Evolutionary conservation across 345 rosid species (phyloP), one percentile per base, ranked within the genome.

Genomic region (Raphanus raphanistrum): DNA sequence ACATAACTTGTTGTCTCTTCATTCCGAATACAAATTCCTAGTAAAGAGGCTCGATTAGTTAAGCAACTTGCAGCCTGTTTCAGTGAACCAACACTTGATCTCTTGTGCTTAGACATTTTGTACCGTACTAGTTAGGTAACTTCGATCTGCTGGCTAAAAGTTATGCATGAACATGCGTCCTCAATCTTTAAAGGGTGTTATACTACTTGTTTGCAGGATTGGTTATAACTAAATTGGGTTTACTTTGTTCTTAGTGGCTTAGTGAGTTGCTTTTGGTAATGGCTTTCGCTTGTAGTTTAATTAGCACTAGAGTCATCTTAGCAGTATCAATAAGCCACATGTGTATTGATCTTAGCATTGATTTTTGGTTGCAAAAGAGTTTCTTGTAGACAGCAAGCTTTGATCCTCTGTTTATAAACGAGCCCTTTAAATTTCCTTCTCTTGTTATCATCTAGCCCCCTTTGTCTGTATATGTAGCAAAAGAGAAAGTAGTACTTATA

Each of bases 111-210:
- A 43, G 52, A 43, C 52, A 43, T 43, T 43, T 11, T 43, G 11
- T 36, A 43, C 50, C 0, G 50, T 45, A 5, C 5, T 1, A 45
- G 52, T 45, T 45, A 10, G 4, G 2, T 41, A 50, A 36, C 43
- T 78, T 48, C 6, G 69, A 78, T 78, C 73, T 58, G 4, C 60
- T 59, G 26, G 52, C 3, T 55, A 16, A 70, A 41, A 77, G 65
- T 57, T 12, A 11, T 45, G 52, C 4, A 15, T 45, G 52, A 11
- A 12, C 52, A 16, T 45, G 48, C 7, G 41, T 35, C 48, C 13
- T 45, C 15, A 45, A 45, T 12, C 52, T 13, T 43, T 13, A 1
- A 45, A 6, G 5, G 52, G 15, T 15, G 11, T 38, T 3, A 3
- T 41, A 55, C 52, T 48, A 21, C 74, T 66, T 75, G 62, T 25